These are phyloP conservation scores for Acer yangbiense DNA, from an alignment of 345 rosid genomes.

Conservation along the genomic window DNA sequence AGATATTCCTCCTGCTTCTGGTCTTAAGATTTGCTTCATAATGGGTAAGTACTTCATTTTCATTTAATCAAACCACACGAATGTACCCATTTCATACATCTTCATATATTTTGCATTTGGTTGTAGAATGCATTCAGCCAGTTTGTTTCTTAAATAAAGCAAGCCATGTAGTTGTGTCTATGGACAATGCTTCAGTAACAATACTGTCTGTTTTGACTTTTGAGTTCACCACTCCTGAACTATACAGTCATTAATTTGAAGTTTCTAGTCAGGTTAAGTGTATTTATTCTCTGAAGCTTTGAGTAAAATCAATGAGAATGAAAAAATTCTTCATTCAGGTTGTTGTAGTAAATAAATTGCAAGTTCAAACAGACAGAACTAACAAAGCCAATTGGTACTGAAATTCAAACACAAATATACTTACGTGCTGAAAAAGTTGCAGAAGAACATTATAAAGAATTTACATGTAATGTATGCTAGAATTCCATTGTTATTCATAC, in stretches of 20 bases:
- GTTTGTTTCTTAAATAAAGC: neutral
- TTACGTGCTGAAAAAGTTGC: neutral
- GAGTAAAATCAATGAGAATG: neutral
- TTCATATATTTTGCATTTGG: neutral
- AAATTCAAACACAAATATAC: neutral
- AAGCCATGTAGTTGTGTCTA: neutral
- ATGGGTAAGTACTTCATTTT: slow-evolving; percentile 53
- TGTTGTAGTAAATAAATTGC: neutral
- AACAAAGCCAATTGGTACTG: neutral
- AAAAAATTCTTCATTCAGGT: neutral
- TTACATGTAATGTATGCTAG: neutral
- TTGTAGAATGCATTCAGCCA: no score
- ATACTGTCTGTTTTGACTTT: no score
- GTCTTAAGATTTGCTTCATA: slow-evolving; percentile 83
- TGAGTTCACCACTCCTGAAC: neutral
- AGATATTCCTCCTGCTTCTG: slow-evolving; percentile 94
- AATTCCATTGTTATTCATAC: neutral
- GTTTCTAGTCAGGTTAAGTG: neutral
- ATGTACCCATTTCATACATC: neutral
- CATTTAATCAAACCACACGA: neutral
- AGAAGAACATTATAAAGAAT: neutral
- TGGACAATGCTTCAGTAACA: no score
- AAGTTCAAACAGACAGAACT: no score
- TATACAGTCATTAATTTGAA: neutral
- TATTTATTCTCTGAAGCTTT: neutral